Percentiles rank a stretch among this genome's conserved stretches.
Conservation (phyloP, 768 basidiomycete species). For the Rhodotorula toruloides region DNA sequence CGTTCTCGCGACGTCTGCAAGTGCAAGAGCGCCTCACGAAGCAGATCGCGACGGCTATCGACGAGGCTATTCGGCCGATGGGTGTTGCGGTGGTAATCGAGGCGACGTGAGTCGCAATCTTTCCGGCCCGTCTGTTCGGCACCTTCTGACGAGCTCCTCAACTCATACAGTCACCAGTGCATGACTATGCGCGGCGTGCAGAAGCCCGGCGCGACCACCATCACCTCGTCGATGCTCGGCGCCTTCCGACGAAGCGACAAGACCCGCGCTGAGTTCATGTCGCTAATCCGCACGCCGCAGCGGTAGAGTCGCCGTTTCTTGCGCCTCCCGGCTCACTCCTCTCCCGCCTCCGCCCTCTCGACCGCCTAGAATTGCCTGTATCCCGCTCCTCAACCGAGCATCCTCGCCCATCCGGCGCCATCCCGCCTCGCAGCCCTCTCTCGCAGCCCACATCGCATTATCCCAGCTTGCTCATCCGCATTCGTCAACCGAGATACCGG, state of each 20-base stretch:
- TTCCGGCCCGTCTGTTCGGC: constrained; percentile 11
- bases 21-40: constrained; percentile 97
- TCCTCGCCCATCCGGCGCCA: too few relatives aligned
- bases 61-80: constrained; percentile 94
- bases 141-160: background rate
- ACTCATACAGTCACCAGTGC: constrained; percentile 72
- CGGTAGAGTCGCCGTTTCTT: too few relatives aligned
- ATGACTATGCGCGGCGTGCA: constrained; percentile 99
- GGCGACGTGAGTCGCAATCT: constrained; percentile 64
- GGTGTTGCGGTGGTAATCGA: constrained; percentile 99
- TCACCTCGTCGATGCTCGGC: constrained; percentile 96
- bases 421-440: too few relatives aligned
- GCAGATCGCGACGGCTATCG: constrained; percentile 95
- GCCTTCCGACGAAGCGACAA: constrained; percentile 99
- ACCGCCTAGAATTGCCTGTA: too few relatives aligned
- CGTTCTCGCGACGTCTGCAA: constrained; percentile 88
- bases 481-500: too few relatives aligned
- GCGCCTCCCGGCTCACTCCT: too few relatives aligned
- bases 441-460: too few relatives aligned
- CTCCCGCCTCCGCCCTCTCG: too few relatives aligned
- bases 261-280: constrained; percentile 93
- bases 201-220: constrained; percentile 90
- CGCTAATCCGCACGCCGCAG: constrained; percentile 55
- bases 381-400: too few relatives aligned
- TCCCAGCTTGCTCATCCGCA: too few relatives aligned